Conservation (phyloP, 2,329 filamentous ascomycete genomes). For the Pezicula rhizophila region DNA sequence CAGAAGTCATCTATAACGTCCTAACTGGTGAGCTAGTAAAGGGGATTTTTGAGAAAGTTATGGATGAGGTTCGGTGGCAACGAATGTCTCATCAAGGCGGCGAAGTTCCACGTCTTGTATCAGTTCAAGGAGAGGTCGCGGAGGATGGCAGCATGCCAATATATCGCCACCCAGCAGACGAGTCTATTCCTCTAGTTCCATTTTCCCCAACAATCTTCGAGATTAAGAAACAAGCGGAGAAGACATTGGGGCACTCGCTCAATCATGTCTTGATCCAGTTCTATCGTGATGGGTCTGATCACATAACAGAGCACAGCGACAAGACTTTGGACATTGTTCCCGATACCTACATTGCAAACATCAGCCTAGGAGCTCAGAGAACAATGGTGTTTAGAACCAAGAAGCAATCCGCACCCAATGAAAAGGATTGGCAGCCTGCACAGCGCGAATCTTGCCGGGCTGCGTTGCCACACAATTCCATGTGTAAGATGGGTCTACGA, state of each 20-base stretch:
- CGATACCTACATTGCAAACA: conserved; percentile 80
- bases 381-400: conserved; percentile 88
- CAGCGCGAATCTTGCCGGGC: conserved; percentile 47
- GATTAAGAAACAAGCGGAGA: conserved; percentile 65
- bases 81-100: conserved; percentile 90
- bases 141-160: conserved; percentile 72
- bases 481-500: conserved; percentile 72
- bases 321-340: conserved; percentile 88
- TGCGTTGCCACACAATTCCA: conserved; percentile 77
- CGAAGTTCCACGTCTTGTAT: conserved; percentile 84
- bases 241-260: conserved; percentile 67
- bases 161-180: conserved; percentile 92
- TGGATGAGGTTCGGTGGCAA: conserved; percentile 76
- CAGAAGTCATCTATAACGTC: conserved; percentile 64
- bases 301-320: conserved; percentile 94
- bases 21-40: conserved; percentile 51
- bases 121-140: conserved; percentile 71
- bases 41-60: conserved; percentile 63
- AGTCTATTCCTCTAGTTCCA: conserved; percentile 68
- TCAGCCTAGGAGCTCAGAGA: conserved; percentile 86
- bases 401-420: conserved; percentile 42
- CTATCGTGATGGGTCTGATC: conserved; percentile 83
- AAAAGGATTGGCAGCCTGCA: conserved; percentile 6
- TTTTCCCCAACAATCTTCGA: conserved; percentile 69
- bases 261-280: conserved; percentile 93